Percentiles rank a stretch among this genome's conserved stretches.
Evolutionary conservation across 257 asterid genomes (phyloP).

Genomic region (Catharanthus roseus): DNA sequence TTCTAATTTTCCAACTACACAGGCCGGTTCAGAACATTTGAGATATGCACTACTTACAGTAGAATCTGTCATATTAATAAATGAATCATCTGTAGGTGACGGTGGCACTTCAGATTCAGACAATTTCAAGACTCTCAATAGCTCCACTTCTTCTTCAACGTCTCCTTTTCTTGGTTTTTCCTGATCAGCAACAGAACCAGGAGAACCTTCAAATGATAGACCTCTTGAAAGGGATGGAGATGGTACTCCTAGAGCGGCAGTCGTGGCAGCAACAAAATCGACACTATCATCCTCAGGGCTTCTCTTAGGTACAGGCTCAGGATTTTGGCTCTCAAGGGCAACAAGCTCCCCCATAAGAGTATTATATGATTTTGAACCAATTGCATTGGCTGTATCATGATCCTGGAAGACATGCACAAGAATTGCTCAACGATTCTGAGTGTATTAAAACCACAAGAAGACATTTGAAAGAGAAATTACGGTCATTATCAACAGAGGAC

Average conservation of each 20-base stretch:
- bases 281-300: slow-evolving; percentile 58
- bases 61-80: slow-evolving; percentile 20
- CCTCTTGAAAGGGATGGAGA: slow-evolving; percentile 88
- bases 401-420: slow-evolving; percentile 41
- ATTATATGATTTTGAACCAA: slow-evolving; percentile 88
- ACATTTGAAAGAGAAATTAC: background rate
- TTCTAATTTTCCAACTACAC: slow-evolving; percentile 27
- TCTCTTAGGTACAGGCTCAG: slow-evolving; percentile 36
- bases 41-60: slow-evolving; percentile 22
- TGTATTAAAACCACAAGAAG: background rate
- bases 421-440: slow-evolving; percentile 4
- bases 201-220: slow-evolving; percentile 68
- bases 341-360: slow-evolving; percentile 89
- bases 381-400: slow-evolving; percentile 64
- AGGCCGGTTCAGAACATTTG: slow-evolving; percentile 28
- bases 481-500: background rate
- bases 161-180: slow-evolving; percentile 61
- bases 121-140: slow-evolving; percentile 49
- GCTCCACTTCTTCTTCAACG: slow-evolving; percentile 76
- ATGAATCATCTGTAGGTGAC: slow-evolving; percentile 27
- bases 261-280: slow-evolving; percentile 95
- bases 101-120: slow-evolving; percentile 41
- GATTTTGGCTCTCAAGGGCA: slow-evolving; percentile 55
- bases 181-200: slow-evolving; percentile 22
- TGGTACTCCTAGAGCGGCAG: slow-evolving; percentile 94